phyloP scores from a whole-genome alignment of 202 grass and related monocot genomes.

The Panicum virgatum region DNA sequence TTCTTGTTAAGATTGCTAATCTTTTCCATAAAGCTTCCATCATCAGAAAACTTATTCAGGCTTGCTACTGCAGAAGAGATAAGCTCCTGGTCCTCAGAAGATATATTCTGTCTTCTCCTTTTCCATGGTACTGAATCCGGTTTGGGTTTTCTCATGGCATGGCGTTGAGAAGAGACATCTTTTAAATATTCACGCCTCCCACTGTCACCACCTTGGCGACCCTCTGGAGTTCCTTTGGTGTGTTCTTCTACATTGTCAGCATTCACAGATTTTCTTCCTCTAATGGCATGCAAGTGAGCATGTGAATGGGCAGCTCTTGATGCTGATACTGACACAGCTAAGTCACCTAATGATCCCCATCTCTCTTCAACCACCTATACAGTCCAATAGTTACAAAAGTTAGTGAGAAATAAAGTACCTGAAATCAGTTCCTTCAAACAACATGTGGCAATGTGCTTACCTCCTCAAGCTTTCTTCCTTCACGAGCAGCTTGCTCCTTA shows the following conservation, averaged over 20 bases:
- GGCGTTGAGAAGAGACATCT: constrained; percentile 67
- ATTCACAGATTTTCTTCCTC: constrained; percentile 64
- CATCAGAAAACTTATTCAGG: constrained; percentile 81
- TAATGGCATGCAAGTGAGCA: constrained; percentile 85
- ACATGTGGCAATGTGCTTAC: constrained; percentile 33
- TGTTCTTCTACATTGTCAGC: constrained; percentile 44
- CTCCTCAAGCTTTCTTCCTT: constrained; percentile 77
- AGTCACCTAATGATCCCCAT: constrained; percentile 75
- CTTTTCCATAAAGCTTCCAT: constrained; percentile 88
- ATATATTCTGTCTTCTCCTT: constrained; percentile 60
- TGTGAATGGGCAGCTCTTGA: constrained; percentile 59
- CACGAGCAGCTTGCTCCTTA: constrained; percentile 89
- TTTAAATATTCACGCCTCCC: constrained; percentile 58
- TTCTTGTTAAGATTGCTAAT: constrained; percentile 51
- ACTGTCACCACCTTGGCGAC: constrained; percentile 27
- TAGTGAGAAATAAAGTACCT: neutral
- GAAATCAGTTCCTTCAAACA: constrained; percentile 10
- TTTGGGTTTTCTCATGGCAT: constrained; percentile 81
- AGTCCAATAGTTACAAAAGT: constrained; percentile 4
- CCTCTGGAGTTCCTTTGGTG: constrained; percentile 31
- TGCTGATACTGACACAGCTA: constrained; percentile 69
- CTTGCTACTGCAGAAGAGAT: constrained; percentile 65
- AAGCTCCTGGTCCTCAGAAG: constrained; percentile 69
- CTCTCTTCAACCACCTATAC: constrained; percentile 80
- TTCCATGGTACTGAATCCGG: constrained; percentile 82